These are phyloP conservation scores for Lactifluus subvellereus DNA, from an alignment of 768 basidiomycete species.

Conservation along the genomic window DNA sequence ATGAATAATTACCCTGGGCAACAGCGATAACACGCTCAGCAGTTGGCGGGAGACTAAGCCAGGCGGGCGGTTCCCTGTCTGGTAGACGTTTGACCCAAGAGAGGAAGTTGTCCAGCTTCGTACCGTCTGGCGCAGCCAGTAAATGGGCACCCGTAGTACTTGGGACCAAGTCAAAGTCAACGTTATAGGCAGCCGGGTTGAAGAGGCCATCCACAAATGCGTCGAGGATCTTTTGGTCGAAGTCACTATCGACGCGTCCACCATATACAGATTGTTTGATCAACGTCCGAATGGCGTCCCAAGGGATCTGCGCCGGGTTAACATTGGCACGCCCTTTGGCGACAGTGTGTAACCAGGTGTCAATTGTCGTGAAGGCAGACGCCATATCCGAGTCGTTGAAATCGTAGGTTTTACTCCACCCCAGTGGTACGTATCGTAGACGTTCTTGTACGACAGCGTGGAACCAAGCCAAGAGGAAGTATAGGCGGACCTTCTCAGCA, in stretches of 20 bases:
- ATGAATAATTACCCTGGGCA: slow-evolving; percentile 63
- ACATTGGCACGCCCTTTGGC: slow-evolving; percentile 89
- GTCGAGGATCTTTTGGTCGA: slow-evolving; percentile 89
- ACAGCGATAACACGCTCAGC: slow-evolving; percentile 90
- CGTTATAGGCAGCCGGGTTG: slow-evolving; percentile 82
- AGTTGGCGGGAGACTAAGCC: slow-evolving; percentile 89
- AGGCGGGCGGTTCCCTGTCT: slow-evolving; percentile 89
- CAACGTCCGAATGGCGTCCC: slow-evolving; percentile 89
- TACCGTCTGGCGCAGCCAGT: slow-evolving; percentile 81
- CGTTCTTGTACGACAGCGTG: slow-evolving; percentile 97
- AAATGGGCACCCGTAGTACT: slow-evolving; percentile 49
- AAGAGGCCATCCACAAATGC: slow-evolving; percentile 91
- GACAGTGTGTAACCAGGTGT: slow-evolving; percentile 74
- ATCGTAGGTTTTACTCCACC: slow-evolving; percentile 96
- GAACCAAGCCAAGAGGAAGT: slow-evolving; percentile 98
- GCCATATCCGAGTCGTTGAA: slow-evolving; percentile 99
- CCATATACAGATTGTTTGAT: slow-evolving; percentile 97
- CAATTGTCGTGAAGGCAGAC: slow-evolving; percentile 87
- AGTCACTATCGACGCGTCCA: slow-evolving; percentile 89
- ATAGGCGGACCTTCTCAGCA: slow-evolving; percentile 85
- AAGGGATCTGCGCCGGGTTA: slow-evolving; percentile 87
- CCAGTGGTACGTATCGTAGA: slow-evolving; percentile 89
- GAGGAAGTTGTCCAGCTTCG: slow-evolving; percentile 85
- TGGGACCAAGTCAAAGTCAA: slow-evolving; percentile 86
- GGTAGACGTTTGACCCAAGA: slow-evolving; percentile 86